Conservation (phyloP, 2,329 filamentous ascomycete genomes). For the Calonectria henricotiae region DNA sequence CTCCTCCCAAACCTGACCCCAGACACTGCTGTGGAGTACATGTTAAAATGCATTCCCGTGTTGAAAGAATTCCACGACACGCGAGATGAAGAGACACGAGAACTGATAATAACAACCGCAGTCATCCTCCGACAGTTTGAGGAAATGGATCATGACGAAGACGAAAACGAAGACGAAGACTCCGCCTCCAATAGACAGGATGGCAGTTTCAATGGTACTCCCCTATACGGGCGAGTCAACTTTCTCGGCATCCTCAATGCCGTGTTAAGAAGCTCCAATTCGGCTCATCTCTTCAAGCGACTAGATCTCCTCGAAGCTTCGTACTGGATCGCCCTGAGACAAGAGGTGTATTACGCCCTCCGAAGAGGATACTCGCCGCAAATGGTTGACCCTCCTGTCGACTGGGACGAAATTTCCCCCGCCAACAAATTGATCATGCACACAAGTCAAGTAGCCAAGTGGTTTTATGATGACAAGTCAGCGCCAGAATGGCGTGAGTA, state of each 20-base stretch:
- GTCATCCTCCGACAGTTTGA: constrained; percentile 46
- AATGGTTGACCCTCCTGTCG: constrained; percentile 43
- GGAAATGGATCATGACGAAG: constrained; percentile 45
- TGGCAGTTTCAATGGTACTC: neutral
- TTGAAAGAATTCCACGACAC: constrained; percentile 46
- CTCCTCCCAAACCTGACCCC: constrained; percentile 32
- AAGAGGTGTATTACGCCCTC: constrained; percentile 45
- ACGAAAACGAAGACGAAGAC: constrained; percentile 44
- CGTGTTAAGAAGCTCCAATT: constrained; percentile 41
- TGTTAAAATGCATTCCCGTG: constrained; percentile 43
- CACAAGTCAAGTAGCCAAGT: constrained; percentile 44
- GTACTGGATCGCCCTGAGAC: constrained; percentile 46
- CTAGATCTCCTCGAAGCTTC: constrained; percentile 40
- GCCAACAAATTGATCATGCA: constrained; percentile 45
- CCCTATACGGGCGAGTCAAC: constrained; percentile 32
- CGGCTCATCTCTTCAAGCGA: constrained; percentile 37
- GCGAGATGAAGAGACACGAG: constrained; percentile 40
- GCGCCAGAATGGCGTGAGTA: constrained; percentile 44
- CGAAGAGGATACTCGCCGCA: constrained; percentile 41
- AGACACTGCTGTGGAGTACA: constrained; percentile 43
- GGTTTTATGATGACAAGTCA: constrained; percentile 41
- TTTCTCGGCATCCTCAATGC: constrained; percentile 44
- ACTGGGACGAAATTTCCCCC: constrained; percentile 45
- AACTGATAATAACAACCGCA: constrained; percentile 41
- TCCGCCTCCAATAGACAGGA: neutral